phyloP scores from a whole-genome alignment of 2,329 filamentous ascomycete genomes.

The Penicillium sp. region DNA sequence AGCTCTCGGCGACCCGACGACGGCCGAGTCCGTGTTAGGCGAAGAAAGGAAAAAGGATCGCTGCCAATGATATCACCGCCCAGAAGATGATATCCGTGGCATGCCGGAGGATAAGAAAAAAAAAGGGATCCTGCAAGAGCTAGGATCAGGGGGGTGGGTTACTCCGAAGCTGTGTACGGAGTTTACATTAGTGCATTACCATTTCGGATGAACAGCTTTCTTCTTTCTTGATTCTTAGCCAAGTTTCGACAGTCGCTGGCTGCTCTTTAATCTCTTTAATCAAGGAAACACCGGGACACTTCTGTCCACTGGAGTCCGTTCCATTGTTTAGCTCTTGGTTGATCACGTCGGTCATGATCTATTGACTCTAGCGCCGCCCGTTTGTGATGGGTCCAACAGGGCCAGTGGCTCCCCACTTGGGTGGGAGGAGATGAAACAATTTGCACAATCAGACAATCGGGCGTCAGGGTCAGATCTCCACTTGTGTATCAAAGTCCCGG shows the following conservation, averaged over 20 bases:
- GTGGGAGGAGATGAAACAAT: conserved; percentile 19
- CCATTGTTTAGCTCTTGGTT: neutral
- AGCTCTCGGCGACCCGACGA: neutral
- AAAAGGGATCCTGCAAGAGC: neutral
- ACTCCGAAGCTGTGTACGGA: neutral
- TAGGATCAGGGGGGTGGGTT: conserved; percentile 7
- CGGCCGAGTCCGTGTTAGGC: conserved; percentile 9
- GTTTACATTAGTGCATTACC: neutral
- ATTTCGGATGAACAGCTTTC: neutral
- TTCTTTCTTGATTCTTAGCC: neutral
- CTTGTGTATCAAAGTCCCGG: neutral
- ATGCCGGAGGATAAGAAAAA: conserved; percentile 12
- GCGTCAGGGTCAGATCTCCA: neutral
- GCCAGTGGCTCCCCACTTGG: conserved; percentile 14
- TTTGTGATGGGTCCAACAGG: conserved; percentile 19
- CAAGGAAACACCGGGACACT: neutral
- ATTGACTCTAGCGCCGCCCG: conserved; percentile 19
- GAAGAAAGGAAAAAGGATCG: neutral
- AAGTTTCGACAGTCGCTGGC: neutral
- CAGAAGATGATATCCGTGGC: conserved; percentile 3
- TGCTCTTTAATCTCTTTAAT: neutral
- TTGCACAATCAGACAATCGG: neutral
- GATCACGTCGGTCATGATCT: conserved; percentile 9
- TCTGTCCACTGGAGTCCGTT: too few species aligned
- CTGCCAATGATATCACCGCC: conserved; percentile 16